A percentile compares a stretch with the other conserved stretches of the same genome.
Conservation (phyloP, 306 rosid species). For the Purshia tridentata region DNA sequence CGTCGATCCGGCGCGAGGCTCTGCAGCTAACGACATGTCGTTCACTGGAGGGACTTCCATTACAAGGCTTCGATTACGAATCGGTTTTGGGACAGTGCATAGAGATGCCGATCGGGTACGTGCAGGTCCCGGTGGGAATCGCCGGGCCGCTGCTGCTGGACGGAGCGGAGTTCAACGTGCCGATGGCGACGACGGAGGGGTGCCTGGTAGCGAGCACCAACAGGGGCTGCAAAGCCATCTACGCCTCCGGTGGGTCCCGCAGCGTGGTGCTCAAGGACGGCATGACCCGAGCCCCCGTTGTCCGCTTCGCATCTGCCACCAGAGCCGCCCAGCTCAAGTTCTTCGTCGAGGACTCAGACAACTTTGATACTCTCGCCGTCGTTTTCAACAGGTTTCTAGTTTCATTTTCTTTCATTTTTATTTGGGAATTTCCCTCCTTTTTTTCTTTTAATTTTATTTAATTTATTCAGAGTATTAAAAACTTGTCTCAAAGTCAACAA, state of each 20-base stretch:
- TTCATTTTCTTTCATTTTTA: not conserved
- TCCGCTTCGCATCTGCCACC: conserved; percentile 20
- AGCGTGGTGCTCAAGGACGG: conserved; percentile 27
- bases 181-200: conserved; percentile 39
- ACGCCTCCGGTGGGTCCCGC: conserved; percentile 24
- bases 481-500: too few species aligned
- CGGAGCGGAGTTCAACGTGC: conserved; percentile 25
- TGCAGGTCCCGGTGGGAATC: conserved; percentile 33
- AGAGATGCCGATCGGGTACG: conserved; percentile 36
- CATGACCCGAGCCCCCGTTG: conserved; percentile 35
- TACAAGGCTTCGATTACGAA: conserved; percentile 39
- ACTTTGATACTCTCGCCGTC: conserved; percentile 24
- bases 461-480: not conserved
- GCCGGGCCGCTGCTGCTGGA: conserved; percentile 31
- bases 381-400: conserved; percentile 21
- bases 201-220: conserved; percentile 36
- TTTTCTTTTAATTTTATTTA: not conserved
- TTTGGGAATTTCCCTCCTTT: too few species aligned
- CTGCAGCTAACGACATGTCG: conserved; percentile 24
- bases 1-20: conserved; percentile 26
- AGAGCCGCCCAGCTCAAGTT: conserved; percentile 28
- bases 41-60: conserved; percentile 29
- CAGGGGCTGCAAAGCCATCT: conserved; percentile 33
- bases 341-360: conserved; percentile 32
- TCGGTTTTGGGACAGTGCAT: conserved; percentile 36